Evolutionary conservation across 2,329 filamentous ascomycete species (phyloP), one percentile per base, ranked within the genome.

Genomic region (Venturia aucupariae): DNA sequence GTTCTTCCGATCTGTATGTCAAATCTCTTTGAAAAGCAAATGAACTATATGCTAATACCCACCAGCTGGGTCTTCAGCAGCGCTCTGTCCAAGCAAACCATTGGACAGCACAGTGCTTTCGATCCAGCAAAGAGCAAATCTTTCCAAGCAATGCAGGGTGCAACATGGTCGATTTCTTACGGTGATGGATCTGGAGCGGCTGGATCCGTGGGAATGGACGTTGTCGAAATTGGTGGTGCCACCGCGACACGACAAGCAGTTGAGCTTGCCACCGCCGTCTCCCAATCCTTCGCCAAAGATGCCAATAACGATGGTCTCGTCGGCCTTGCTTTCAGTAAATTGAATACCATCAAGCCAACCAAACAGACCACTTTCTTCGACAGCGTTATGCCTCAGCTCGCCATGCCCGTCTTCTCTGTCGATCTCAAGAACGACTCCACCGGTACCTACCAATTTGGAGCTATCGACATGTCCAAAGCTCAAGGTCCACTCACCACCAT

Each of bases 401-500:
- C 83, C 32, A 75, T 83, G 73, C 87, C 88, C 0, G 76, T 92
- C 48, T 89, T 92, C 75, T 90, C 88, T 0, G 88, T 86, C 30
- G 82, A 88, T 66, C 79, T 93, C 55, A 83, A 84, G 70, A 80
- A 83, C 68, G 79, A 81, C 65, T 78, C 79, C 19, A 77, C 79
- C 2, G 89, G 89, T 57, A 81, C 82, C 38, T 92, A 90, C 76
- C 86, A 90, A 71, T 92, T 92, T 70, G 90, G 90, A 66, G 81
- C 75, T 69, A 86, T 92, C 70, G 87, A 92, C 72, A 71, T 70
- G 1, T 76, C 76, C 64, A 85, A 89, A 69, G 89, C 88, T 73
- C 78, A 73, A 1, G 89, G 88, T 41, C 70, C 80, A 4, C 81
- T 92, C 69, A 75, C 80, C 27, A 90, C 86, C 72, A 79, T 86